phyloP scores from a whole-genome alignment of 2,329 filamentous ascomycete species.

The Fusarium irregulare region DNA sequence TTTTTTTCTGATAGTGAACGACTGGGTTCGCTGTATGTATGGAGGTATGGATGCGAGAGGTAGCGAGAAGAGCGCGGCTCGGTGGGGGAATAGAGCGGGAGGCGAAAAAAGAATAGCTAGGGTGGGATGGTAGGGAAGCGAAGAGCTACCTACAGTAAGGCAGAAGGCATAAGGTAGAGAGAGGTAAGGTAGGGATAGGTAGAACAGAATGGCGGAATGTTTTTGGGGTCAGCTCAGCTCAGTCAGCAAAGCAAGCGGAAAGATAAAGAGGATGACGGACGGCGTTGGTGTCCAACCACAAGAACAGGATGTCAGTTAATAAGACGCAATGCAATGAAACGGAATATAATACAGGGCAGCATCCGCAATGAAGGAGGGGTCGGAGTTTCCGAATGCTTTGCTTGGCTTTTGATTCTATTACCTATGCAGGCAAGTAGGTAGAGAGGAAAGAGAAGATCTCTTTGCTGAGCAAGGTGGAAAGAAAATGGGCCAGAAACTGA shows the following conservation, averaged over 20 bases:
- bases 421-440: not conserved
- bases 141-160: conserved; percentile 9
- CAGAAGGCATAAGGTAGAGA: not conserved
- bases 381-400: conserved; percentile 25
- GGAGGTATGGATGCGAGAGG: not conserved
- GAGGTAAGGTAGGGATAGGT: not conserved
- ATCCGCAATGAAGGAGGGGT: conserved; percentile 15
- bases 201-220: not conserved
- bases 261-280: conserved; percentile 20
- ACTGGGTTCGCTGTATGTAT: conserved; percentile 1
- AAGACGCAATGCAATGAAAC: not conserved
- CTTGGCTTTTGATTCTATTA: conserved; percentile 19
- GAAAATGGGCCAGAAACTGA: conserved; percentile 15
- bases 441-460: conserved; percentile 21
- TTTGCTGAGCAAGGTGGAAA: conserved; percentile 4
- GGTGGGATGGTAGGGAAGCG: not conserved
- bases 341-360: not conserved
- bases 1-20: not conserved
- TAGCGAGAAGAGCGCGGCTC: conserved; percentile 9
- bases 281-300: conserved; percentile 11
- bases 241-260: conserved; percentile 32
- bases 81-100: conserved; percentile 7
- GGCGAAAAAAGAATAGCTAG: conserved; percentile 1
- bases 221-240: conserved; percentile 30
- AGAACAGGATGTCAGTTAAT: not conserved